Base-by-base conservation (phyloP, 2,329 filamentous ascomycete genomes). In the Aspergillus sp. region DNA sequence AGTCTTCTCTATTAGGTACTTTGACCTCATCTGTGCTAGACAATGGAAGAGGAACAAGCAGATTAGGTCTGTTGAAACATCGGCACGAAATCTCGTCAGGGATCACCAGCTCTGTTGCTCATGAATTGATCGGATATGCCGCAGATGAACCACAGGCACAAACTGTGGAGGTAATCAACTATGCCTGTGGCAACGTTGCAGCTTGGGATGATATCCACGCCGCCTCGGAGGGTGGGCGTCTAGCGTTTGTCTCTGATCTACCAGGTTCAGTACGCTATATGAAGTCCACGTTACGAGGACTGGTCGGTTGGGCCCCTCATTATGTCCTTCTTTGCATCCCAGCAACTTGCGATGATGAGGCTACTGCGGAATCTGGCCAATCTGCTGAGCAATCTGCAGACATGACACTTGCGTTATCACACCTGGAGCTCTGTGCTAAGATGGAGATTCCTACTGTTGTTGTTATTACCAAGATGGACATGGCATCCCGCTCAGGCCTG, bases 171-270 rank as follows among this genome's bases (percentile, higher is more conserved):
- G 74, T 82, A 54, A 70, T 96, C 70, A 98, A 97, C 73, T 98
- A 96, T 73, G 89, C 91, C 3, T 89, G 90, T 61, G 89, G 88
- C 13, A 92, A 97, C 71, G 89, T 97, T 50, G 91, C 92, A 60
- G 93, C 92, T 0, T 99, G 95, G 95, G 88, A 91, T 56, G 94
- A 97, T 72, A 95, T 98, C 55, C 95, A 99, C 74, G 89, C 91
- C 39, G 85, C 88, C 52, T 87, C 91, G 0, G 86, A 89, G 60
- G 91, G 89, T 2, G 74, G 72, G 15, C 88, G 93, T 19, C 78
- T 99, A 3, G 91, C 95, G 5, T 93, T 97, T 67, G 81, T 98
- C 6, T 91, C 92, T 0, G 95, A 99, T 76, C 96, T 94, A 49
- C 94, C 94, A 15, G 95, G 95, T 0, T 91, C 96, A 65, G 89